These are phyloP conservation scores for Leccinum glutinopallens DNA, from an alignment of 1,284 basidiomycete species.

Conservation along the genomic window DNA sequence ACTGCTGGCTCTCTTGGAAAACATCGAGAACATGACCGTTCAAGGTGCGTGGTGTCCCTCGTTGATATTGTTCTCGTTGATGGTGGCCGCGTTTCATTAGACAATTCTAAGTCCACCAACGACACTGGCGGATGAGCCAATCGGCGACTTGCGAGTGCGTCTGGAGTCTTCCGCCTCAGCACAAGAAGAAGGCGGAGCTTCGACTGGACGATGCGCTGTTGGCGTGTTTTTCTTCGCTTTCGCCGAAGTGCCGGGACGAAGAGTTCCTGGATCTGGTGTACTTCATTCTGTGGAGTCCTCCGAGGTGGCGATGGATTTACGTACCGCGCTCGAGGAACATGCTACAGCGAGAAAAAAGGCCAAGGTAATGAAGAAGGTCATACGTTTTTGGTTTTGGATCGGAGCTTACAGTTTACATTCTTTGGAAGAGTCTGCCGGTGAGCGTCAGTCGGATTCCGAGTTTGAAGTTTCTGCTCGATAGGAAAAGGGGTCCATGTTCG, in stretches of 20 bases:
- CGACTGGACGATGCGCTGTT: constrained; percentile 71
- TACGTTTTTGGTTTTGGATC: too few relatives aligned
- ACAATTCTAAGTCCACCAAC: constrained; percentile 68
- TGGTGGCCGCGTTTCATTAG: constrained; percentile 39
- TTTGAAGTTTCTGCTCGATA: too few relatives aligned
- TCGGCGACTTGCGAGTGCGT: constrained; percentile 59
- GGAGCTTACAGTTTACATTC: too few relatives aligned
- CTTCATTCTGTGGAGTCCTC: constrained; percentile 85
- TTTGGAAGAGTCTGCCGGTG: too few relatives aligned
- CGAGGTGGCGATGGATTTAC: constrained; percentile 84
- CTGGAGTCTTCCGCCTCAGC: constrained; percentile 64
- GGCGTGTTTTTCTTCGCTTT: constrained; percentile 85
- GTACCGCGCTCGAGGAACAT: constrained; percentile 72
- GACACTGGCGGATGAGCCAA: constrained; percentile 46
- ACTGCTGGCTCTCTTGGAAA: constrained; percentile 60
- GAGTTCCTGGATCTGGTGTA: constrained; percentile 89
- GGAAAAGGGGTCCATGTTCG: too few relatives aligned
- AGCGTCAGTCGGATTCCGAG: too few relatives aligned
- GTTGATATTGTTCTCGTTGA: not conserved
- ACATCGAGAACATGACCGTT: constrained; percentile 88
- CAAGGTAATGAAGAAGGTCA: constrained; percentile 1
- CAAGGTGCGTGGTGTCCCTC: constrained; percentile 64
- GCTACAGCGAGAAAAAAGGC: constrained; percentile 42
- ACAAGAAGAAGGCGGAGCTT: constrained; percentile 31
- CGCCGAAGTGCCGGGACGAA: constrained; percentile 84